phyloP scores from a whole-genome alignment of 2,329 filamentous ascomycete genomes.

The Aspergillus neoniger region DNA sequence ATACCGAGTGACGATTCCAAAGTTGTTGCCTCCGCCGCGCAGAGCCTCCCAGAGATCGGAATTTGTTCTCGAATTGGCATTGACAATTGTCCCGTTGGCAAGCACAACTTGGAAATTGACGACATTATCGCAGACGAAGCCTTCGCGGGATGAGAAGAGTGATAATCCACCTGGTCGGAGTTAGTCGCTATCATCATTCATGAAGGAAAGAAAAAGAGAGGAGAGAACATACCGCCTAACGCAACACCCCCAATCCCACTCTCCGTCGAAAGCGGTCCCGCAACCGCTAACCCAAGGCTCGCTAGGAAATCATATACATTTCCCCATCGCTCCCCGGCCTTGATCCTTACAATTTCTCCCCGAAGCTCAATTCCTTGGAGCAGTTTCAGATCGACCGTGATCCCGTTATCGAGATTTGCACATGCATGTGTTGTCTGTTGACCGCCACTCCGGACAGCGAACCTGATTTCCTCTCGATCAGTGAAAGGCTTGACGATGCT shows the following conservation, averaged over 20 bases:
- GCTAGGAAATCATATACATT: background rate
- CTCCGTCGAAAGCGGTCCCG: background rate
- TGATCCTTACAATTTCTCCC: background rate
- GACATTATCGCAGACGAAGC: background rate
- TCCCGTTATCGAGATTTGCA: background rate
- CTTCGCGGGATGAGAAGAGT: background rate
- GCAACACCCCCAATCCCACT: background rate
- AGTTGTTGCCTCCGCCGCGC: background rate
- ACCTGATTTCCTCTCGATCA: background rate
- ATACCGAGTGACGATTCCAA: background rate
- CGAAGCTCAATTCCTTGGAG: background rate
- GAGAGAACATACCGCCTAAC: background rate
- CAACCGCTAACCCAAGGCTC: background rate
- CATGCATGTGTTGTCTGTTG: background rate
- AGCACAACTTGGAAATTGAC: background rate
- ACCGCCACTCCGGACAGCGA: background rate
- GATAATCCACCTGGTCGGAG: background rate
- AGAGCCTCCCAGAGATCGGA: background rate
- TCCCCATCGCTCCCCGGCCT: background rate
- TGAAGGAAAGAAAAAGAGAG: background rate
- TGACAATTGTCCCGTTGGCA: background rate
- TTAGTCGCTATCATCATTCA: background rate
- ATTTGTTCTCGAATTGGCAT: background rate
- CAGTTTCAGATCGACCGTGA: background rate
- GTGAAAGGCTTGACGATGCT: background rate